Percentiles rank a stretch among this genome's conserved stretches.
These are phyloP conservation scores for Pichiaceae sp. DNA, from an alignment of 1,139 yeast genomes.

Conservation along the genomic window DNA sequence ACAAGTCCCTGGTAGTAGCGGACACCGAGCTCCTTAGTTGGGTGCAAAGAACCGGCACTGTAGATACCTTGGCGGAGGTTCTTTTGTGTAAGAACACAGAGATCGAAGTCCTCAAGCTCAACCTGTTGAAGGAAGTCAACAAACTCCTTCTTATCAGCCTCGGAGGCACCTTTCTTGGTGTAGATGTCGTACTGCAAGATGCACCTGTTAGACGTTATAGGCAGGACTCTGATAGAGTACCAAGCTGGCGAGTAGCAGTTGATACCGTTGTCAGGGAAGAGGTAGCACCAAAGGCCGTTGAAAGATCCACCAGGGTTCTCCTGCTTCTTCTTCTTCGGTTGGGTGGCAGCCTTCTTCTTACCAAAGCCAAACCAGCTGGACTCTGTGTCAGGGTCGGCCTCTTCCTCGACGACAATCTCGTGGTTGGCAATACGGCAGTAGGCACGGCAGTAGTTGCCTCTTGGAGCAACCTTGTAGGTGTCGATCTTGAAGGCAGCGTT, in stretches of 20 bases:
- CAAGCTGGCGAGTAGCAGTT: conserved; percentile 62
- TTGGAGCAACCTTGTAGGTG: conserved; percentile 56
- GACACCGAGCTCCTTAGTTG: conserved; percentile 50
- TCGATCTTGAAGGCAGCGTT: conserved; percentile 51
- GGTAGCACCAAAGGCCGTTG: conserved; percentile 54
- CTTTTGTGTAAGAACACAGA: conserved; percentile 51
- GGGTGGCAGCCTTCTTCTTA: conserved; percentile 25
- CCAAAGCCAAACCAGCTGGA: conserved; percentile 47
- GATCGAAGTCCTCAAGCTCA: conserved; percentile 50
- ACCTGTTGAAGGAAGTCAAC: conserved; percentile 55
- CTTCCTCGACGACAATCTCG: conserved; percentile 29
- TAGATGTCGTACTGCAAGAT: conserved; percentile 52
- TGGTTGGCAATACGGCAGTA: conserved; percentile 48
- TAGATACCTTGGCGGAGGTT: conserved; percentile 54
- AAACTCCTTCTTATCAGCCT: conserved; percentile 46
- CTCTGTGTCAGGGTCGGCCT: conserved; percentile 30
- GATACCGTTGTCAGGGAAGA: conserved; percentile 50
- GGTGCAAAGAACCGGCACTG: conserved; percentile 50
- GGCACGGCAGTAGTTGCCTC: conserved; percentile 51
- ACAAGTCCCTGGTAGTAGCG: conserved; percentile 48
- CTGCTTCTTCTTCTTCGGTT: conserved; percentile 12
- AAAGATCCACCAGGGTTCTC: conserved; percentile 50
- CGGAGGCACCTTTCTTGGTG: conserved; percentile 49
- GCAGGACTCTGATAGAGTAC: conserved; percentile 55
- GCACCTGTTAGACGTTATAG: conserved; percentile 43